Percentiles rank a stretch among this genome's conserved stretches.
Conservation (phyloP, 441 rosid genomes). For the Capsella rubella region DNA sequence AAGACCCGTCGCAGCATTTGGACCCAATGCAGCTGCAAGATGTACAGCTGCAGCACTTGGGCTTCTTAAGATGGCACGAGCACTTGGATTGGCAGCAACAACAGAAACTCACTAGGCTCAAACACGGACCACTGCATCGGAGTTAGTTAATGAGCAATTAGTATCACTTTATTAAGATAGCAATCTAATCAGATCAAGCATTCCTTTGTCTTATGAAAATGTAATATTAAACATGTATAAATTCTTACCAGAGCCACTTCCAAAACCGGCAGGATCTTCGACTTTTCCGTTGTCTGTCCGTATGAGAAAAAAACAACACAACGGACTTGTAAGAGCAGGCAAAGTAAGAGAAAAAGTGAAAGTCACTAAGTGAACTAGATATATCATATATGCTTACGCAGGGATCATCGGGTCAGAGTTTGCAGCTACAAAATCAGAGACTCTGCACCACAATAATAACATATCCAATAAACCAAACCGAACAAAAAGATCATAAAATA, state of each 20-base stretch:
- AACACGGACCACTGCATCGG: constrained; percentile 60
- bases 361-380: constrained; percentile 5
- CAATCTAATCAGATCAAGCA: constrained; percentile 8
- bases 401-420: constrained; percentile 78
- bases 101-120: constrained; percentile 66
- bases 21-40: constrained; percentile 41
- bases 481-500: neutral
- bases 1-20: constrained; percentile 49
- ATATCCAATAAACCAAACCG: neutral
- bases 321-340: constrained; percentile 18
- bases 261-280: constrained; percentile 66
- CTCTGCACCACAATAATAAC: constrained; percentile 52
- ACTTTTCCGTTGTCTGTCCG: constrained; percentile 62
- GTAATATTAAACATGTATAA: neutral
- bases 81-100: constrained; percentile 72
- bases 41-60: constrained; percentile 53
- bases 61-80: constrained; percentile 52
- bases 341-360: constrained; percentile 8
- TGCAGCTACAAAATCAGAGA: constrained; percentile 70
- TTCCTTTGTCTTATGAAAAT: neutral
- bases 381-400: constrained; percentile 54
- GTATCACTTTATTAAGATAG: constrained; percentile 1
- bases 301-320: neutral
- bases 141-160: neutral
- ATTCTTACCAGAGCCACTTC: constrained; percentile 88